Conservation (phyloP, 2,329 filamentous ascomycete genomes). For the Penicillium brevicompactum region DNA sequence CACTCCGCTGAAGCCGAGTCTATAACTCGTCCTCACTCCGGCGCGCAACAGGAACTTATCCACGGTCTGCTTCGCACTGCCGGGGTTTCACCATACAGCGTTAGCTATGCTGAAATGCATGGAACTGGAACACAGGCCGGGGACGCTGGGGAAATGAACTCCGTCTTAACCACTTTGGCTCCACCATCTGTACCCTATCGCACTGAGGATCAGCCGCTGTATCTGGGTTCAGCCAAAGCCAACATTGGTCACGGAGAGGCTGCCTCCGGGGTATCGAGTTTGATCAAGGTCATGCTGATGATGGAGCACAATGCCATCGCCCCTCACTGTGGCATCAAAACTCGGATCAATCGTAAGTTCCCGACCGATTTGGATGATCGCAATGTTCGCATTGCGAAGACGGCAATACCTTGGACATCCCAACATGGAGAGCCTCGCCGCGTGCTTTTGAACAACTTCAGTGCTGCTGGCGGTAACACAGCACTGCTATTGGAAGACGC, state of each 20-base stretch:
- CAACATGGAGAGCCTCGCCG: not conserved
- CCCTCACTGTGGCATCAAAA: constrained; percentile 68
- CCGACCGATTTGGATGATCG: constrained; percentile 30
- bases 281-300: constrained; percentile 68
- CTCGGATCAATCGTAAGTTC: constrained; percentile 33
- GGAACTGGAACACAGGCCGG: constrained; percentile 44
- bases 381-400: constrained; percentile 42
- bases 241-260: constrained; percentile 52
- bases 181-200: not conserved
- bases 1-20: constrained; percentile 51
- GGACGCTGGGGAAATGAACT: constrained; percentile 41
- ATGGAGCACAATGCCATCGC: constrained; percentile 64
- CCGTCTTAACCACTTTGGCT: constrained; percentile 37
- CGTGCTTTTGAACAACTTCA: constrained; percentile 56
- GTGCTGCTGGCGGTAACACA: constrained; percentile 52
- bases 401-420: constrained; percentile 34
- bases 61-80: constrained; percentile 40
- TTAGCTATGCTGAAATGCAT: constrained; percentile 44
- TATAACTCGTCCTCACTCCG: constrained; percentile 47
- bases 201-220: not conserved
- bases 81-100: constrained; percentile 39
- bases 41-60: constrained; percentile 40
- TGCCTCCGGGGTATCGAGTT: constrained; percentile 33
- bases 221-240: constrained; percentile 30
- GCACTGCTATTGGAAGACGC: constrained; percentile 39